These are phyloP conservation scores for Chloroidium sp. DNA, from an alignment of 163 green algal genomes.

Conservation along the genomic window DNA sequence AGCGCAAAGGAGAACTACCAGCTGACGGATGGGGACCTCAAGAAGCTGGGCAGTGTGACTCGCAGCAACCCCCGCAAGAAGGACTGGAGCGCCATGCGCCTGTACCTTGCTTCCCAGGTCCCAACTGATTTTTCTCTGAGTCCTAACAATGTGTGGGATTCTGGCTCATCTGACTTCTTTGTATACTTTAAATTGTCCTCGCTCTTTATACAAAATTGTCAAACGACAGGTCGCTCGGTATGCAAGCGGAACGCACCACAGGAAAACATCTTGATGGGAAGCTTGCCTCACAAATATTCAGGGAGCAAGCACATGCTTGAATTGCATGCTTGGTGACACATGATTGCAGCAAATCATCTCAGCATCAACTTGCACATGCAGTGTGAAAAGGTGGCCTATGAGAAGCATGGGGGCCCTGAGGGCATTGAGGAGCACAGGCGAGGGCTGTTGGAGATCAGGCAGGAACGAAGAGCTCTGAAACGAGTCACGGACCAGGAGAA, in stretches of 20 bases:
- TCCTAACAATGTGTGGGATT: not conserved
- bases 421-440: conserved; percentile 12
- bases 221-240: too few species aligned
- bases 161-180: too few species aligned
- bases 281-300: too few species aligned
- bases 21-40: conserved; percentile 36
- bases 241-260: too few species aligned
- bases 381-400: conserved; percentile 19
- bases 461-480: conserved; percentile 1
- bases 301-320: too few species aligned
- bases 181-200: too few species aligned
- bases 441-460: conserved; percentile 4
- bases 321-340: too few species aligned
- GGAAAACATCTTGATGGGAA: too few species aligned
- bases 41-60: conserved; percentile 29
- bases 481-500: conserved; percentile 3
- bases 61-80: conserved; percentile 39
- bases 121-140: not conserved
- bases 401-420: conserved; percentile 30
- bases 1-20: conserved; percentile 31
- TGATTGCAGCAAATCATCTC: too few species aligned
- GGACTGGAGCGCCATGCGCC: conserved; percentile 38
- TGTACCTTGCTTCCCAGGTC: conserved; percentile 42
- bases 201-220: too few species aligned
- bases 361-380: not conserved